phyloP scores from a whole-genome alignment of 805 yeast genomes.

The Saturnispora quitensis region DNA sequence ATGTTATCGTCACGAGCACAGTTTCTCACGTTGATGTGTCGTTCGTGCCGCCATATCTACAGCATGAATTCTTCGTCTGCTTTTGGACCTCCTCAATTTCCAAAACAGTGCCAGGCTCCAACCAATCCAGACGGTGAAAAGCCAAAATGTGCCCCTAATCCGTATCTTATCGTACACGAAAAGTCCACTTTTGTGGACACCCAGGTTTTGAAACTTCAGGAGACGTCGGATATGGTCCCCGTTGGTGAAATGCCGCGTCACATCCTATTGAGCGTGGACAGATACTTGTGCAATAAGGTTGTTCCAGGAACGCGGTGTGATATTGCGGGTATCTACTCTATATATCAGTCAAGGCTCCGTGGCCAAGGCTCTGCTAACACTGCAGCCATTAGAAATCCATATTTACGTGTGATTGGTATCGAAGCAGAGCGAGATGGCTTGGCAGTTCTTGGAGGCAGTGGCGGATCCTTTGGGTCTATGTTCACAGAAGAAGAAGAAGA shows the following conservation, averaged over 20 bases:
- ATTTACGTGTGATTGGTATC: slow-evolving; percentile 77
- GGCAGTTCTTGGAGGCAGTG: slow-evolving; percentile 34
- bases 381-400: slow-evolving; percentile 91
- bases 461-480: slow-evolving; percentile 31
- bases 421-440: slow-evolving; percentile 56
- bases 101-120: slow-evolving; percentile 55
- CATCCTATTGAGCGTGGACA: slow-evolving; percentile 75
- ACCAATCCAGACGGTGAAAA: slow-evolving; percentile 41
- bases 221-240: slow-evolving; percentile 97
- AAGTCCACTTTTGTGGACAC: slow-evolving; percentile 91
- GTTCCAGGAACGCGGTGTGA: slow-evolving; percentile 95
- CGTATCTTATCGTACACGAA: slow-evolving; percentile 89
- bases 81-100: slow-evolving; percentile 61
- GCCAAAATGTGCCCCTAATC: slow-evolving; percentile 78
- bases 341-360: slow-evolving; percentile 64
- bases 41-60: slow-evolving; percentile 76
- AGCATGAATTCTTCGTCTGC: slow-evolving; percentile 53
- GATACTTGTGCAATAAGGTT: slow-evolving; percentile 81
- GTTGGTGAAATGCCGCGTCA: slow-evolving; percentile 99
- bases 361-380: slow-evolving; percentile 40
- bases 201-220: slow-evolving; percentile 88
- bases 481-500: slow-evolving; percentile 94
- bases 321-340: slow-evolving; percentile 85
- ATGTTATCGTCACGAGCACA: slow-evolving; percentile 85
- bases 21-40: slow-evolving; percentile 72